A percentile compares a stretch with the other conserved stretches of the same genome.
These are phyloP conservation scores for Boletus reticulatus DNA, from an alignment of 768 basidiomycete genomes.

Conservation along the genomic window DNA sequence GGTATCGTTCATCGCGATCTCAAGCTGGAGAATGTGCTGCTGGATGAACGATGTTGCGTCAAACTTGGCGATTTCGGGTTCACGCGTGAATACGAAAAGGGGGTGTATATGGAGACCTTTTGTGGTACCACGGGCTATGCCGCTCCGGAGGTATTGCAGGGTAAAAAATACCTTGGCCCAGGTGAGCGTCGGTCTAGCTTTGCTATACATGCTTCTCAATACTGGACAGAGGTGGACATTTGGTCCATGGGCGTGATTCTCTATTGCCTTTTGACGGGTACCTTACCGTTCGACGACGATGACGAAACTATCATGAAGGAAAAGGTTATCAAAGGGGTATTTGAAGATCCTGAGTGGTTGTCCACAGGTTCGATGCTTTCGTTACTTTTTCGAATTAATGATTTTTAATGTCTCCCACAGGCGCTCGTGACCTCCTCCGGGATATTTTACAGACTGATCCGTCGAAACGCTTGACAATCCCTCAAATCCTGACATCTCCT, in stretches of 20 bases:
- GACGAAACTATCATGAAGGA: slow-evolving; percentile 80
- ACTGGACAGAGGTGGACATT: slow-evolving; percentile 77
- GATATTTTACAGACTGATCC: slow-evolving; percentile 78
- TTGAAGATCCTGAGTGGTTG: slow-evolving; percentile 92
- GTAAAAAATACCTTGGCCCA: slow-evolving; percentile 86
- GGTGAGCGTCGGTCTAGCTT: slow-evolving; percentile 45
- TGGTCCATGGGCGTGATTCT: slow-evolving; percentile 95
- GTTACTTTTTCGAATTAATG: neutral
- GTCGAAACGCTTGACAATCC: slow-evolving; percentile 69
- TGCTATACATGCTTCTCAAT: slow-evolving; percentile 8
- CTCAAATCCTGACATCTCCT: slow-evolving; percentile 79
- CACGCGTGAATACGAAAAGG: slow-evolving; percentile 85
- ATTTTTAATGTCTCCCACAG: slow-evolving; percentile 39
- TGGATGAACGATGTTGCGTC: slow-evolving; percentile 88
- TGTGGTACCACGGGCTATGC: slow-evolving; percentile 96
- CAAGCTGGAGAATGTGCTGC: slow-evolving; percentile 91
- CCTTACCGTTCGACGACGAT: slow-evolving; percentile 88
- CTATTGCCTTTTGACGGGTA: slow-evolving; percentile 86
- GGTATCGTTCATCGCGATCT: slow-evolving; percentile 96
- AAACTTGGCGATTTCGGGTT: slow-evolving; percentile 97
- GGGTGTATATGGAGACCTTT: slow-evolving; percentile 82
- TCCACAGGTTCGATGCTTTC: slow-evolving; percentile 59
- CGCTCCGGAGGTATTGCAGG: slow-evolving; percentile 87
- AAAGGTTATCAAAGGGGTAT: slow-evolving; percentile 82
- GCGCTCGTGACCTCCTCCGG: slow-evolving; percentile 81